Evolutionary conservation across 352 stramenopile species (phyloP).

Genomic region (Globisporangium cylindrosporum): DNA sequence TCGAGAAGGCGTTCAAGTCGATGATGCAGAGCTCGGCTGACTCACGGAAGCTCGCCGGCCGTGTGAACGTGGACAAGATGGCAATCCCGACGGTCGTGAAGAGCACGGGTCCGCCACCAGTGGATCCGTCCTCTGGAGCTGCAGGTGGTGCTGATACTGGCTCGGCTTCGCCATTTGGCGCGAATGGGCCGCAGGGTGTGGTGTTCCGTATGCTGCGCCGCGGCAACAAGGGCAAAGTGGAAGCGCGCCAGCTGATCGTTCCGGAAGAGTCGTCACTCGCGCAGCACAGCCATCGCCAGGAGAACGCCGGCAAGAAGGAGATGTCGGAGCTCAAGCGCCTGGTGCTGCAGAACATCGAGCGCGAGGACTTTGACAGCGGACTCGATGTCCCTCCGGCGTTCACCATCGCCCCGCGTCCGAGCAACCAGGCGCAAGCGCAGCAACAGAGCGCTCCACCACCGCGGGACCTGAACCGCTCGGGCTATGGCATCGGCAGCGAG

Average conservation of each 20-base stretch:
- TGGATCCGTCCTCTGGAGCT: constrained; percentile 10
- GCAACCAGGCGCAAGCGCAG: constrained; percentile 1
- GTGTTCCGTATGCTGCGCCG: constrained; percentile 95
- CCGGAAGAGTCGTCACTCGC: constrained; percentile 92
- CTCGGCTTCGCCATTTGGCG: constrained; percentile 21
- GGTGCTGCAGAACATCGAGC: constrained; percentile 84
- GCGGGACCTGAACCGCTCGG: constrained; percentile 33
- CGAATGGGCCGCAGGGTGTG: constrained; percentile 43
- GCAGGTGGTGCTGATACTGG: not conserved
- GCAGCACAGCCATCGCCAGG: constrained; percentile 84
- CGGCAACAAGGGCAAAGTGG: constrained; percentile 96
- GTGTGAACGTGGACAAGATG: constrained; percentile 88
- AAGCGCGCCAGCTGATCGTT: constrained; percentile 92
- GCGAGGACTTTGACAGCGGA: constrained; percentile 62
- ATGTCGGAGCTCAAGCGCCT: constrained; percentile 86
- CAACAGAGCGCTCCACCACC: constrained; percentile 23
- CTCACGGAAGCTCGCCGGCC: constrained; percentile 49
- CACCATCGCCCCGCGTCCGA: constrained; percentile 13
- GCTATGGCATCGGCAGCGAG: constrained; percentile 63
- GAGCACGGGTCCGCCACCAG: constrained; percentile 24
- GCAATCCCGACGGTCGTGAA: constrained; percentile 83
- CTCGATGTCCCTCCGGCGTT: constrained; percentile 12
- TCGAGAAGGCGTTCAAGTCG: constrained; percentile 85
- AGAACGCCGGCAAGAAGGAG: constrained; percentile 83
- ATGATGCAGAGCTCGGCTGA: constrained; percentile 80